Conservation (phyloP, 2,329 filamentous ascomycete genomes). For the Scytalidium sp. region DNA sequence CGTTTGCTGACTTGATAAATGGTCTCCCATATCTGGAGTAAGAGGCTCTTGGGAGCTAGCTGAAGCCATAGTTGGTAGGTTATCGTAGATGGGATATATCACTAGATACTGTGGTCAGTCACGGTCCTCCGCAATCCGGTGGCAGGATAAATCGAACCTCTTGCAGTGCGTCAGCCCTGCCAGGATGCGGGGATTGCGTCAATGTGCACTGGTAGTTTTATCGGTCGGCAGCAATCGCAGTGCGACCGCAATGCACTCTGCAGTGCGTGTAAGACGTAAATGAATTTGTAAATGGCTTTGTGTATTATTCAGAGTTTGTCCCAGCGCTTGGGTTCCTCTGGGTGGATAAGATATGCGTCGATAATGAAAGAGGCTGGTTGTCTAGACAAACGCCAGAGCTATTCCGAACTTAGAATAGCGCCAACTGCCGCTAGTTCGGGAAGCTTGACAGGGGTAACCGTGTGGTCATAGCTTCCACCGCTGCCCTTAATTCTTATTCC, state of each 20-base stretch:
- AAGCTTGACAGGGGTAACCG: not conserved
- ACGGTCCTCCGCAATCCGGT: not conserved
- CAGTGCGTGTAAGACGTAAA: not conserved
- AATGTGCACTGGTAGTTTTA: not conserved
- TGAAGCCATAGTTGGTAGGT: constrained; percentile 24
- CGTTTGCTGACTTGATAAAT: not conserved
- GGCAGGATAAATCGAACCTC: not conserved
- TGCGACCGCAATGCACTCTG: not conserved
- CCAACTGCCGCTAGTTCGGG: not conserved
- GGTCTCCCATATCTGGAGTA: not conserved
- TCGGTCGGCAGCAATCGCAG: not conserved
- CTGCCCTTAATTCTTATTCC: not conserved
- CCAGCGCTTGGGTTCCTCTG: not conserved
- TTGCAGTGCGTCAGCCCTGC: not conserved
- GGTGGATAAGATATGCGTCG: not conserved
- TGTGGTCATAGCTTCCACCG: not conserved
- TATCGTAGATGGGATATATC: not conserved
- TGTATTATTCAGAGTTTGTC: not conserved
- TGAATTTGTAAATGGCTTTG: not conserved
- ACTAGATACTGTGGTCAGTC: not conserved
- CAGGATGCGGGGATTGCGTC: not conserved
- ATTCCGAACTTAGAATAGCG: not conserved
- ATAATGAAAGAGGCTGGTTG: not conserved
- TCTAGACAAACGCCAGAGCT: not conserved
- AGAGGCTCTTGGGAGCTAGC: constrained; percentile 12